Evolutionary conservation across 148 eudicot species (phyloP), one percentile per base, ranked within the genome.

Genomic region (Cornus kousa): DNA sequence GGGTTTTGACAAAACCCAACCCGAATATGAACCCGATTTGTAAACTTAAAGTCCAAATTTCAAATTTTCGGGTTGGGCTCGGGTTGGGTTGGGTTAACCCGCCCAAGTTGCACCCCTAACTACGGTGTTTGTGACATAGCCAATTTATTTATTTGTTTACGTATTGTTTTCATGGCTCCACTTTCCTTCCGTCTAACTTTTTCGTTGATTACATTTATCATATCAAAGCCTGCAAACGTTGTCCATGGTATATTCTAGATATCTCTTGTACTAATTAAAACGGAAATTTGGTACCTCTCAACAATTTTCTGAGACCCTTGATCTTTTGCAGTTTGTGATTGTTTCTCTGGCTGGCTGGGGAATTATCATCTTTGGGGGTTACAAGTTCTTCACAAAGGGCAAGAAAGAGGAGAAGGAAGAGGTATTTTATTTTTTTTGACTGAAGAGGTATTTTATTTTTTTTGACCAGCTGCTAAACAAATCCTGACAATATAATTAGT

Each of bases 271-370:
- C 17, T 57, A 19, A 57, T 3, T 8, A 57, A 57, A 16, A 16
- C 0, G 20, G 20, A 57, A 57, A 57, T 11, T 57, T 16, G 62
- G 5, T 57, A 19, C 62, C 20, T 57, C 62, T 57, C 20, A 7
- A 62, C 66, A 62, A 17, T 17, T 62, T 17, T 62, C 66, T 19
- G 9, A 20, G 22, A 62, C 66, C 66, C 68, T 35, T 62, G 16
- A 23, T 73, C 33, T 43, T 43, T 84, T 73, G 85, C 81, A 86
- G 89, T 84, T 84, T 77, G 85, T 81, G 64, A 81, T 86, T 77
- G 81, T 79, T 66, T 86, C 89, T 70, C 77, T 86, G 32, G 68
- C 85, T 77, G 89, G 89, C 48, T 86, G 89, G 89, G 87, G 87
- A 20, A 43, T 81, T 14, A 55, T 74, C 60, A 11, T 84, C 68